These are phyloP conservation scores for Penicillium coffeae DNA, from an alignment of 495 filamentous ascomycete species.

Conservation along the genomic window DNA sequence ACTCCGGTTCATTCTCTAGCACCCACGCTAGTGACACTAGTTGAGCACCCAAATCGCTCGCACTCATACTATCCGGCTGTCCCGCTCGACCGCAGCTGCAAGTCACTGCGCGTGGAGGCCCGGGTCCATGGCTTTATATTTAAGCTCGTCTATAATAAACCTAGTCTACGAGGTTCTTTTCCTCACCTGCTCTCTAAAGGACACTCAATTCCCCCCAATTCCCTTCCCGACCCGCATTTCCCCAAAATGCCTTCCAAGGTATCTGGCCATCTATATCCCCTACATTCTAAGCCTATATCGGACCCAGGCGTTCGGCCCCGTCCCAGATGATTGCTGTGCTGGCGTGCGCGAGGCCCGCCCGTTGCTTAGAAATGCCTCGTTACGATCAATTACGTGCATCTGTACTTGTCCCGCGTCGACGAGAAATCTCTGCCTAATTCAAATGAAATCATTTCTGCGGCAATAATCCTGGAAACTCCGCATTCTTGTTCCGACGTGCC, in stretches of 20 bases:
- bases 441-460: too few species aligned
- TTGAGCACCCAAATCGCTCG: slow-evolving; percentile 4
- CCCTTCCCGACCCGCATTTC: not conserved
- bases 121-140: slow-evolving; percentile 5
- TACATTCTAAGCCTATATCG: slow-evolving; percentile 5
- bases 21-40: slow-evolving; percentile 3
- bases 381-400: not conserved
- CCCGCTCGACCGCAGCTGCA: not conserved
- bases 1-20: slow-evolving; percentile 9
- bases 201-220: not conserved
- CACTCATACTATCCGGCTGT: slow-evolving; percentile 5
- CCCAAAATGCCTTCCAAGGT: not conserved
- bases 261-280: slow-evolving; percentile 1
- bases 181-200: not conserved
- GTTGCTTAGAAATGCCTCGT: not conserved
- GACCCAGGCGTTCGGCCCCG: too few species aligned
- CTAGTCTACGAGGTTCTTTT: not conserved
- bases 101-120: slow-evolving; percentile 5
- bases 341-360: too few species aligned
- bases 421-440: too few species aligned
- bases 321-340: too few species aligned
- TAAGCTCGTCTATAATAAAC: slow-evolving; percentile 8
- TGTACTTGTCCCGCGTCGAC: too few species aligned
- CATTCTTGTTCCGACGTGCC: not conserved
- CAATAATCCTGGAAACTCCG: not conserved